Evolutionary conservation across 306 rosid genomes (phyloP), one percentile per base, ranked within the genome.

Genomic region (Casuarina equisetifolia): DNA sequence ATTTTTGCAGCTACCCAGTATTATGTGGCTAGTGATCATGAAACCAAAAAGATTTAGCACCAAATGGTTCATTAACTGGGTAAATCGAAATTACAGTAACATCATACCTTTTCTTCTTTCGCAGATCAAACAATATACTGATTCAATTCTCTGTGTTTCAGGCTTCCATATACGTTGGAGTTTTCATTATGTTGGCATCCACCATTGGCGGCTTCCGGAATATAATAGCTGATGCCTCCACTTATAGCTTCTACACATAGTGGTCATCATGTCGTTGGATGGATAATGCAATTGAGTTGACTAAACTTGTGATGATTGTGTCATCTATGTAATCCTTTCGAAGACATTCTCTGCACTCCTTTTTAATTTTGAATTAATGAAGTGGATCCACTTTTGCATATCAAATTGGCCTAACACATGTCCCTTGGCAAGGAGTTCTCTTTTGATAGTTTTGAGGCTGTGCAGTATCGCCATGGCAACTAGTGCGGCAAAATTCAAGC

Each of bases 41-140:
- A 95, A 95, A 77, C 99, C 99, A 53, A 82, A 86, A 79, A 85
- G 96, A 81, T 92, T 85, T 82, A 82, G 97, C 89, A 11, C 69
- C 80, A 89, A 81, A 12, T 95, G 99, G 99, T 85, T 92, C 76
- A 80, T 92, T 87, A 95, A 95, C 70, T 95, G 97, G 99, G 99
- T 95, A 92, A 69, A 69, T 70, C 45, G 17, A 39, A 15, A 15
- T 73, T 38, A 53, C 61, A 32, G 74, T 68, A 44, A 40, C 76
- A 76, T 38, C 19, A 68, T 35, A 76, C 54, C 38, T 5, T 69
- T 57, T 43, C 50, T 43, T 76, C 36, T 76, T 75, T 19, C 49
- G 72, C 76, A 55, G 15, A 40, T 66, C 10, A 39, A 46, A 49
- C 4, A 35, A 19, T 11, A 3, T 11, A 62, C 13, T 77, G 45